Evolutionary conservation across 345 rosid genomes (phyloP), one percentile per base, ranked within the genome.

Genomic region (Ricinus communis): DNA sequence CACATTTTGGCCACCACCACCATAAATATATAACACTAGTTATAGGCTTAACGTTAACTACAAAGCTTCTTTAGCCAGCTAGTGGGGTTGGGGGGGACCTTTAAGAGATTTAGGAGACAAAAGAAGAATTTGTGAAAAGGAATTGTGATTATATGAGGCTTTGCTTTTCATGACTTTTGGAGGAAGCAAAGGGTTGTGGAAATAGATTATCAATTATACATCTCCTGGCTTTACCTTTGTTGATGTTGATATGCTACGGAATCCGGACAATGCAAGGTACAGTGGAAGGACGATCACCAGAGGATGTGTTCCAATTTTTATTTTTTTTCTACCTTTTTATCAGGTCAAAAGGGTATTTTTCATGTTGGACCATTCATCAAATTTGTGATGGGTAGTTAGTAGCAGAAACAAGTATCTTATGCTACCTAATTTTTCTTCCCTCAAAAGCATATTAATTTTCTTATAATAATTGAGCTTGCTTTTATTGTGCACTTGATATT

Each of bases 211-310:
- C n/a, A n/a, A n/a, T n/a, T n/a, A n/a, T n/a, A n/a, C n/a, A n/a
- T n/a, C n/a, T n/a, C n/a, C n/a, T n/a, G 24, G 16, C 21, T 46
- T 33, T 7, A 15, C 5, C 11, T 67, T 57, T 4, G 40, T 24
- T 38, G 21, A 11, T 55, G 9, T 0, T 54, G 70, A 16, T 30
- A 5, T 27, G 70, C 62, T 56, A 49, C 75, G 66, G 80, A 75
- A 54, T 74, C 63, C 70, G 83, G 81, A 74, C 75, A 6, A 2
- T 65, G 22, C 8, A 71, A 61, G 59, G 74, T 74, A 71, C 73
- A 64, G 65, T 38, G 33, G 18, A 52, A 66, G 36, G 64, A 71
- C 65, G 5, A 18, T 22, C 63, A 50, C 60, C 24, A 21, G 19
- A 0, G 12, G 4, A 54, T 24, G 57, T 13, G n/a, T 8, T 3